Evolutionary conservation across 2,329 filamentous ascomycete genomes (phyloP), one percentile per base, ranked within the genome.

Genomic region (Fusarium sp.): DNA sequence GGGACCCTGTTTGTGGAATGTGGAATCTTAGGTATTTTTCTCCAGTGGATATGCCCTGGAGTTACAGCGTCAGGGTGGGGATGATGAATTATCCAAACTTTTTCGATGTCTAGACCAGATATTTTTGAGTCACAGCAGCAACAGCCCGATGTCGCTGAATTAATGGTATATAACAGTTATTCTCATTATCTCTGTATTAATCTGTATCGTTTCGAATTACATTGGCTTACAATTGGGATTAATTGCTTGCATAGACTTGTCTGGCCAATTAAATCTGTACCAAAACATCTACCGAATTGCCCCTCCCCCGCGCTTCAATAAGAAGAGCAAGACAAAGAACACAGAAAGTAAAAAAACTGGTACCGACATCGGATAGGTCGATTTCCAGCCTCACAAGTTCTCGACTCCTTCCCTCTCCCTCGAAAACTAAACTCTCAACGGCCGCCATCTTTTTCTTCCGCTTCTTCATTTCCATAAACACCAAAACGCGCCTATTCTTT

Each of bases 51-150:
- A 13, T 9, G 49, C 46, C 14, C 61, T 58, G 51, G 32, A 59
- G 47, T 27, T 37, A 30, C 45, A 51, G 47, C 16, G 16, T 6
- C 25, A 13, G 37, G 37, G 65, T 13, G 37, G 34, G 71, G 67
- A 73, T 60, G 63, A 71, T 49, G 29, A 53, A 73, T 69, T 73
- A 73, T 62, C 67, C 59, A 72, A 49, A 54, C 54, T 71, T 53
- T 59, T 40, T 42, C 25, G 22, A 51, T 44, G 47, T 45, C 30
- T 46, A 29, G 47, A 29, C 32, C 24, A 45, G 44, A 47, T 27
- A 24, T 42, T 25, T 30, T 69, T 70, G 69, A 70, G 52, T 67
- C 66, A 72, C 62, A 60, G 20, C 27, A 61, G 12, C 16, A 42
- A n/a, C 25, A 55, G 29, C 32, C 58, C 66, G 69, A 70, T 72